phyloP scores from a whole-genome alignment of 148 eudicot species.

The Camellia granthamiana region DNA sequence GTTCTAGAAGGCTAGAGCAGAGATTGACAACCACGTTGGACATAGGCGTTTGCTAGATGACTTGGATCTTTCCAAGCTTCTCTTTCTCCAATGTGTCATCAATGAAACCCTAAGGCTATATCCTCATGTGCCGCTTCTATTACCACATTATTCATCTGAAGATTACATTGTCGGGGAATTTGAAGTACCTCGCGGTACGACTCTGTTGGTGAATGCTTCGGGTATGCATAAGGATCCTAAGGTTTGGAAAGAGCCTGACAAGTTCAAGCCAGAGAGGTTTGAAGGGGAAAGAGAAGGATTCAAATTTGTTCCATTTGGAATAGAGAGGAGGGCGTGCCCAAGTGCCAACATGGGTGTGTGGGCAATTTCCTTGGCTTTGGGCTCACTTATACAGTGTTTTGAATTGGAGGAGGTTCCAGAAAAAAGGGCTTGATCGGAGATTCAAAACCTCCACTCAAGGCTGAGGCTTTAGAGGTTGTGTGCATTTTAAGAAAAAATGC shows the following conservation, averaged over 20 bases:
- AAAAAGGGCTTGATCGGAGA: neutral
- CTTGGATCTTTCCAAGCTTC: conserved; percentile 23
- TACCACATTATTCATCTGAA: conserved; percentile 34
- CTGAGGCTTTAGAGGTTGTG: conserved; percentile 14
- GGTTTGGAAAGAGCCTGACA: conserved; percentile 34
- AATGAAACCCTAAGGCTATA: conserved; percentile 26
- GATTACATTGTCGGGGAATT: conserved; percentile 28
- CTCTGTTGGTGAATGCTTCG: conserved; percentile 28
- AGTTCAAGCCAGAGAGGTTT: conserved; percentile 35
- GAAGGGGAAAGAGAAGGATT: conserved; percentile 21
- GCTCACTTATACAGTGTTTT: conserved; percentile 32
- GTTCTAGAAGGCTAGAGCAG: conserved; percentile 19
- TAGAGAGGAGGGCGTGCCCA: conserved; percentile 36
- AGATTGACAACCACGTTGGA: conserved; percentile 25
- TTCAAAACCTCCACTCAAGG: neutral
- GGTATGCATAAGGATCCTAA: conserved; percentile 31
- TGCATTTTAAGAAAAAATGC: conserved; percentile 19
- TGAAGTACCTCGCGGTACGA: conserved; percentile 27
- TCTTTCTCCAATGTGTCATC: conserved; percentile 24
- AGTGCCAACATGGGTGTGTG: conserved; percentile 24
- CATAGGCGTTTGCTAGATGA: conserved; percentile 23
- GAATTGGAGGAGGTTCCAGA: conserved; percentile 22
- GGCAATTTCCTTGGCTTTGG: conserved; percentile 27
- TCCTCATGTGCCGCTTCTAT: conserved; percentile 26
- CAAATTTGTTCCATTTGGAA: conserved; percentile 35